These are phyloP conservation scores for Neoboletus brunneissimus DNA, from an alignment of 768 basidiomycete genomes.

Conservation along the genomic window DNA sequence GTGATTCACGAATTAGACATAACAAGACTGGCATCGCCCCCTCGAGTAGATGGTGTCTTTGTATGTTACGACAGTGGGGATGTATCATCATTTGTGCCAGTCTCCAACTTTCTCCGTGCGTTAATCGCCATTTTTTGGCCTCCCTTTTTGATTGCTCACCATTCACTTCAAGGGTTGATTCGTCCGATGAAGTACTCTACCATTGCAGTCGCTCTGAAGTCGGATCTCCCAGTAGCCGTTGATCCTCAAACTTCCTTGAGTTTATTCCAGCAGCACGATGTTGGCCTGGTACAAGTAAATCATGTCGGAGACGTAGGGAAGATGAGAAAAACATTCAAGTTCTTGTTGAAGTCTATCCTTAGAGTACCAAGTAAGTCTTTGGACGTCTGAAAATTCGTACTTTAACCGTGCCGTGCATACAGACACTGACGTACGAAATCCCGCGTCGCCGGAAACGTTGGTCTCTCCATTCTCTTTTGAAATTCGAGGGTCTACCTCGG, in stretches of 20 bases:
- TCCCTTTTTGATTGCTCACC: conserved; percentile 11
- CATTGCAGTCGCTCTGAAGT: conserved; percentile 86
- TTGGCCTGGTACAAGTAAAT: conserved; percentile 77
- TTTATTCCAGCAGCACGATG: conserved; percentile 59
- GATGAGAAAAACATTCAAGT: conserved; percentile 73
- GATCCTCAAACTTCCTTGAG: conserved; percentile 51
- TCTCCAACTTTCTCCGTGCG: conserved; percentile 72
- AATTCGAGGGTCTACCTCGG: conserved; percentile 42
- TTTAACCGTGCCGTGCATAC: conserved; percentile 20
- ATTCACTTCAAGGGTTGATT: conserved; percentile 48
- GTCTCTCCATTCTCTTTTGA: conserved; percentile 56
- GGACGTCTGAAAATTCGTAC: not conserved
- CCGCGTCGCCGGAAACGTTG: conserved; percentile 65
- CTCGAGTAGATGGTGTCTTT: conserved; percentile 71
- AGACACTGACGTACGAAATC: conserved; percentile 57
- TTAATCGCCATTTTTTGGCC: conserved; percentile 14
- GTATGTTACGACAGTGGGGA: conserved; percentile 82
- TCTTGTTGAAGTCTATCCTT: conserved; percentile 64
- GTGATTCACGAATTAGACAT: conserved; percentile 58
- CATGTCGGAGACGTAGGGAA: conserved; percentile 56
- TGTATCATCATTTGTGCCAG: conserved; percentile 57
- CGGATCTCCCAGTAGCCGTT: conserved; percentile 61
- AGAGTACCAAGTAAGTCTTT: conserved; percentile 40
- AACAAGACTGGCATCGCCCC: conserved; percentile 52
- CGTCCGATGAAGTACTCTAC: conserved; percentile 55